These are phyloP conservation scores for Pseudogymnoascus sp. DNA, from an alignment of 2,329 filamentous ascomycete genomes.

Conservation along the genomic window DNA sequence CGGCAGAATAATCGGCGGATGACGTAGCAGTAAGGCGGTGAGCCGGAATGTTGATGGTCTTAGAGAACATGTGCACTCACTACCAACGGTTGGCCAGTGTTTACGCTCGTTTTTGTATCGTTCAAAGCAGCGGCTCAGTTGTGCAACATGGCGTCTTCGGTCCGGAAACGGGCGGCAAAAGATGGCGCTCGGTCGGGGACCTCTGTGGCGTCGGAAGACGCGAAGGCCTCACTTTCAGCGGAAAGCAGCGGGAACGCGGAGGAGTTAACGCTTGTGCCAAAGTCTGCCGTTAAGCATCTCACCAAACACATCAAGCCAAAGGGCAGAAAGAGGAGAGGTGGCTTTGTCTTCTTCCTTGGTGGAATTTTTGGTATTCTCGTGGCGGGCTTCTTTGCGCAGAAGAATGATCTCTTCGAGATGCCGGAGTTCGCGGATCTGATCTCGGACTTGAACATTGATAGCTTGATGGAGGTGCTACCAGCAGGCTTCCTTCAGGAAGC, in stretches of 20 bases:
- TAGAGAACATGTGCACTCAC: background rate
- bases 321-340: constrained; percentile 64
- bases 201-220: background rate
- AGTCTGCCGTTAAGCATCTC: constrained; percentile 34
- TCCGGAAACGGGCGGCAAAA: constrained; percentile 1
- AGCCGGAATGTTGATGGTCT: background rate
- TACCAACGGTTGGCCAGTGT: background rate
- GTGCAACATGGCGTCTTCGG: constrained; percentile 21
- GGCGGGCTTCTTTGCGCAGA: constrained; percentile 83
- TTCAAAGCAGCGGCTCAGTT: background rate
- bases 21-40: constrained; percentile 5
- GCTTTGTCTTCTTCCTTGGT: constrained; percentile 79
- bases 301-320: constrained; percentile 30
- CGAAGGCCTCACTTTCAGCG: constrained; percentile 12
- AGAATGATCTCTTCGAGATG: constrained; percentile 81
- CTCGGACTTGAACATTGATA: constrained; percentile 70
- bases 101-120: background rate
- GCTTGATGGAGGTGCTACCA: constrained; percentile 78
- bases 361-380: constrained; percentile 84
- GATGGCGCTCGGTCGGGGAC: background rate
- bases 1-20: background rate
- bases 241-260: constrained; percentile 26
- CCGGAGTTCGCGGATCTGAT: constrained; percentile 59
- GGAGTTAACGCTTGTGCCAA: constrained; percentile 45
- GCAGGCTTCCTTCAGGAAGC: constrained; percentile 80